Percentiles rank a stretch among this genome's conserved stretches.
phyloP scores from a whole-genome alignment of 208 protist species.

The Zelonia costaricensis region DNA sequence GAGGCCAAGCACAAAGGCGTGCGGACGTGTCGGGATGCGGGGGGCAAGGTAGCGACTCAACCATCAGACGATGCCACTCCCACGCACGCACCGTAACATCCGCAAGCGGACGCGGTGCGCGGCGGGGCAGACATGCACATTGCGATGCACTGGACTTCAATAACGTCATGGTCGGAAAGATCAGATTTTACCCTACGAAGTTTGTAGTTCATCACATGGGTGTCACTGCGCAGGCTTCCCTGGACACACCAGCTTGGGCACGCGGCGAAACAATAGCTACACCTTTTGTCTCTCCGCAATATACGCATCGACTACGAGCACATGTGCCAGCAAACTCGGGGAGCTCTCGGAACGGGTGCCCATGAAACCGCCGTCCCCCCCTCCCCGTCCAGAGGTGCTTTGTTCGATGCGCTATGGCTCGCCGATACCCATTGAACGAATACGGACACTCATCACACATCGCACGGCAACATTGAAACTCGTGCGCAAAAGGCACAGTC shows the following conservation, averaged over 20 bases:
- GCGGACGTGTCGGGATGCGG: background rate
- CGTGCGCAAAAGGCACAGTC: too few relatives aligned
- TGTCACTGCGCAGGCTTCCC: background rate
- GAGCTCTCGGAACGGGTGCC: too few relatives aligned
- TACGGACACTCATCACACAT: too few relatives aligned
- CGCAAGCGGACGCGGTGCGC: background rate
- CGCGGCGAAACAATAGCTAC: too few relatives aligned
- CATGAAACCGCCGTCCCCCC: too few relatives aligned
- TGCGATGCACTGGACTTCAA: conserved; percentile 15
- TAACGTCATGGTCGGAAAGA: conserved; percentile 28
- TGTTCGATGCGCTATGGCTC: background rate
- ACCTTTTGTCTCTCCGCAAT: too few relatives aligned
- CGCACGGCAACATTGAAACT: too few relatives aligned
- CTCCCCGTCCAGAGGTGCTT: too few relatives aligned
- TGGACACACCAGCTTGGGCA: too few relatives aligned
- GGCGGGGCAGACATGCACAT: background rate
- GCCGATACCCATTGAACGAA: too few relatives aligned
- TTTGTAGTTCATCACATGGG: conserved; percentile 11
- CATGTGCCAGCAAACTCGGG: too few relatives aligned
- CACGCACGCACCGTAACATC: background rate
- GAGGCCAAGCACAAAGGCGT: background rate
- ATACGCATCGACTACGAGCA: too few relatives aligned
- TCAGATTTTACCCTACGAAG: conserved; percentile 72
- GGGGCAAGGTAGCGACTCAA: background rate
- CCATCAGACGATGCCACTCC: conserved; percentile 9